Conservation (phyloP, 2,329 filamentous ascomycete genomes). For the Bipolaris victoriae region DNA sequence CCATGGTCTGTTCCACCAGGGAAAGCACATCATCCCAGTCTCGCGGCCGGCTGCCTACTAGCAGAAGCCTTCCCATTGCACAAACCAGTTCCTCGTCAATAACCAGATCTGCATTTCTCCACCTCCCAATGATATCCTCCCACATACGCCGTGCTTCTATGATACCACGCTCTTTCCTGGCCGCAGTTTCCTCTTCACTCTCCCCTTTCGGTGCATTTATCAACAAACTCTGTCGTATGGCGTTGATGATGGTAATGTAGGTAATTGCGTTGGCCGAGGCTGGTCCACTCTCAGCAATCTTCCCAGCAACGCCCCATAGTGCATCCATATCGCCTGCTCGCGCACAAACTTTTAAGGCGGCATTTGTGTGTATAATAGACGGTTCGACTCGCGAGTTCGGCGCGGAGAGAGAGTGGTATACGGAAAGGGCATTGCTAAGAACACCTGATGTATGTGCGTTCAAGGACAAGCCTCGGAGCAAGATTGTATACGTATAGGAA, state of each 20-base stretch:
- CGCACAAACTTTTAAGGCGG: constrained; percentile 81
- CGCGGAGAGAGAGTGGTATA: constrained; percentile 77
- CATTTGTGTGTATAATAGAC: constrained; percentile 84
- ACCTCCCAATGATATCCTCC: constrained; percentile 78
- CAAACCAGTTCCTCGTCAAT: constrained; percentile 82
- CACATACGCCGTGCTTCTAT: constrained; percentile 76
- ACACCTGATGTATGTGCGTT: constrained; percentile 65
- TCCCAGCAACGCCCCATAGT: constrained; percentile 77
- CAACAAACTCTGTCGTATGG: constrained; percentile 59
- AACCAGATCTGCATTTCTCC: constrained; percentile 71
- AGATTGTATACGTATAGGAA: constrained; percentile 79
- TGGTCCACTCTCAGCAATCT: constrained; percentile 68
- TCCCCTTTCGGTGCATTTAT: constrained; percentile 36
- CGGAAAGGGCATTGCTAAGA: constrained; percentile 70
- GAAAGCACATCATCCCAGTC: constrained; percentile 76
- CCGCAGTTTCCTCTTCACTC: constrained; percentile 34
- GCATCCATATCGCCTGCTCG: constrained; percentile 77
- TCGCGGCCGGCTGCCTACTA: constrained; percentile 63
- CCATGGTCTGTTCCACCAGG: constrained; percentile 82
- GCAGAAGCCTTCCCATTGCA: constrained; percentile 79
- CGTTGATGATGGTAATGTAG: constrained; percentile 83
- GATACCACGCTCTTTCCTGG: constrained; percentile 56
- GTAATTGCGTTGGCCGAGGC: constrained; percentile 73
- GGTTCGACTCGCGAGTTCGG: constrained; percentile 69
- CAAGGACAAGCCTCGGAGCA: constrained; percentile 75